These are phyloP conservation scores for Colletotrichum zoysiae DNA, from an alignment of 2,329 filamentous ascomycete genomes.

Conservation along the genomic window DNA sequence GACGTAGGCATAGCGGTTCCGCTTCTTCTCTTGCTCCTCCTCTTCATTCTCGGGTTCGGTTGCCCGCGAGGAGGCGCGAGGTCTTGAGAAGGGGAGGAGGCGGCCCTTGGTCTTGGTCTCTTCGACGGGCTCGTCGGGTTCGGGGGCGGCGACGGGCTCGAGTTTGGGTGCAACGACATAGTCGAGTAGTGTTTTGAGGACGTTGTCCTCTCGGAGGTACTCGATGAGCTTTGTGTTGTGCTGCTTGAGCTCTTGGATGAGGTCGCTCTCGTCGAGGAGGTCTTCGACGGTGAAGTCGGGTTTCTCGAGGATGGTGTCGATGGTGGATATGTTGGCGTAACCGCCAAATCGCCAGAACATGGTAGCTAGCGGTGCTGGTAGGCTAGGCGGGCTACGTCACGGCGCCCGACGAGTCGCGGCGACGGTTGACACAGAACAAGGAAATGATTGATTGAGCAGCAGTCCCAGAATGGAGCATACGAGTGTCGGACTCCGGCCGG, in stretches of 20 bases:
- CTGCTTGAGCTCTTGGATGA: slow-evolving; percentile 98
- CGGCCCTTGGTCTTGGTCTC: slow-evolving; percentile 59
- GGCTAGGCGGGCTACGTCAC: slow-evolving; percentile 44
- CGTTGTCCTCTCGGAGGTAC: slow-evolving; percentile 88
- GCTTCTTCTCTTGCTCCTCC: slow-evolving; percentile 89
- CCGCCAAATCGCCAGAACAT: slow-evolving; percentile 99
- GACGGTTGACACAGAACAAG: slow-evolving; percentile 34
- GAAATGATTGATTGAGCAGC: slow-evolving; percentile 5
- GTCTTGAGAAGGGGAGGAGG: slow-evolving; percentile 62
- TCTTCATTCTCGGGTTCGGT: slow-evolving; percentile 65
- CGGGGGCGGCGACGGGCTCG: slow-evolving; percentile 65
- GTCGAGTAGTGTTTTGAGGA: slow-evolving; percentile 86
- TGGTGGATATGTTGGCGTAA: slow-evolving; percentile 96
- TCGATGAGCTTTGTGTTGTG: slow-evolving; percentile 98
- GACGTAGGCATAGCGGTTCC: slow-evolving; percentile 93
- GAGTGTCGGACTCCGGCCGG: slow-evolving; percentile 25
- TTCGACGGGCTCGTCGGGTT: slow-evolving; percentile 63
- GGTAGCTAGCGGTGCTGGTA: slow-evolving; percentile 67
- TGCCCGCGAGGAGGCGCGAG: slow-evolving; percentile 65
- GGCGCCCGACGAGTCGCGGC: slow-evolving; percentile 43
- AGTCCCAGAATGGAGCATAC: slow-evolving; percentile 23
- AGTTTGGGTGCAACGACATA: slow-evolving; percentile 89
- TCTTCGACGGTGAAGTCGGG: slow-evolving; percentile 96
- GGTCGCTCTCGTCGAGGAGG: slow-evolving; percentile 92
- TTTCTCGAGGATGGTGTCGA: slow-evolving; percentile 97